These are phyloP conservation scores for Boletellus ananiceps DNA, from an alignment of 768 basidiomycete species.

Conservation along the genomic window DNA sequence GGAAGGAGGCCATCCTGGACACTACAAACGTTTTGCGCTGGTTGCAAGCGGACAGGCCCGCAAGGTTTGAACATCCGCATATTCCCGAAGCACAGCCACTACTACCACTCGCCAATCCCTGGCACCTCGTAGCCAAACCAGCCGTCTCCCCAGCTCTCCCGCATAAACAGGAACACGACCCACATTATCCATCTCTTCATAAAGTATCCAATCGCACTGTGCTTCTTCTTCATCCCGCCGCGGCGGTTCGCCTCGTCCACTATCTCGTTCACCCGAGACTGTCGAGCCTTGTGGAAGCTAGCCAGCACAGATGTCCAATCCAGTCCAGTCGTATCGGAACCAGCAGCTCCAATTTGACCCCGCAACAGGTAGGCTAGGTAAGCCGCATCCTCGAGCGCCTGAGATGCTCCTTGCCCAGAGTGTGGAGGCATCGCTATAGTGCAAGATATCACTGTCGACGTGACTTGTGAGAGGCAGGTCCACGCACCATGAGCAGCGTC, in stretches of 20 bases:
- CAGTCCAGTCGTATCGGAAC: background rate
- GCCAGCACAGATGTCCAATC: constrained; percentile 18
- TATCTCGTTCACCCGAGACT: constrained; percentile 24
- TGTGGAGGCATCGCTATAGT: constrained; percentile 29
- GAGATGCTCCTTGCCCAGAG: constrained; percentile 31
- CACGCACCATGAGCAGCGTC: constrained; percentile 31
- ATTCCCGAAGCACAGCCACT: constrained; percentile 39
- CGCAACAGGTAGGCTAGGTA: constrained; percentile 29
- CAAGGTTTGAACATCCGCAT: constrained; percentile 15
- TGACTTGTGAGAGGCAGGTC: background rate
- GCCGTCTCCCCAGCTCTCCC: constrained; percentile 26
- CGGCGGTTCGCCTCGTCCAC: constrained; percentile 26
- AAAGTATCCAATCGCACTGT: constrained; percentile 16
- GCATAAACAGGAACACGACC: constrained; percentile 15
- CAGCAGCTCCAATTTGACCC: constrained; percentile 4
- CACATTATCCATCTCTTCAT: constrained; percentile 26
- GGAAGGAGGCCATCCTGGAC: constrained; percentile 56
- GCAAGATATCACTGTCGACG: background rate
- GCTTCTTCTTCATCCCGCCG: constrained; percentile 21
- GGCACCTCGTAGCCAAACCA: constrained; percentile 31
- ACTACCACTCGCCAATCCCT: constrained; percentile 24
- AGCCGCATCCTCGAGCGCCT: constrained; percentile 28
- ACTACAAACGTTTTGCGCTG: background rate
- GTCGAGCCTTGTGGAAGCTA: constrained; percentile 22
- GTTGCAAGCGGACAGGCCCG: constrained; percentile 1